These are phyloP conservation scores for Fraxinus pennsylvanica DNA, from an alignment of 257 asterid genomes.

Conservation along the genomic window DNA sequence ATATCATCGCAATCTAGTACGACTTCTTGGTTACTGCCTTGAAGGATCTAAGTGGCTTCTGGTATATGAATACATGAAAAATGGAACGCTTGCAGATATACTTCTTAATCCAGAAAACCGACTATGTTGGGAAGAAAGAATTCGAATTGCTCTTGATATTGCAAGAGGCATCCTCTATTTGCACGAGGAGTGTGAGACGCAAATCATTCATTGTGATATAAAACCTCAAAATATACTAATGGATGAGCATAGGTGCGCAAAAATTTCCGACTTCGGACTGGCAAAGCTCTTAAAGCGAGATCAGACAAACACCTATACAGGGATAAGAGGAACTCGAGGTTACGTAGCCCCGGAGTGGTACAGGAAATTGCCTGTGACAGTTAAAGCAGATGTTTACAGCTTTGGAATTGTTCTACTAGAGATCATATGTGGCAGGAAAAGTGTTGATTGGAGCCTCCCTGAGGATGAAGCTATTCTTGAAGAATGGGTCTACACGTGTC, in stretches of 20 bases:
- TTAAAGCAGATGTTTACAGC: slow-evolving; percentile 58
- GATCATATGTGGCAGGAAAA: slow-evolving; percentile 39
- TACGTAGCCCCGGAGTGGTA: slow-evolving; percentile 65
- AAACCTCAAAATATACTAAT: slow-evolving; percentile 64
- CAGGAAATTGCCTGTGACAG: slow-evolving; percentile 42
- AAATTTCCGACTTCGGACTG: slow-evolving; percentile 60
- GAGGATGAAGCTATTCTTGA: slow-evolving; percentile 51
- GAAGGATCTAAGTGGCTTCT: slow-evolving; percentile 46
- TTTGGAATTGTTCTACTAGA: slow-evolving; percentile 55
- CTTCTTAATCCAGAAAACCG: slow-evolving; percentile 27
- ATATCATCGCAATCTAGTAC: slow-evolving; percentile 53
- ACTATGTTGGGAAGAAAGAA: slow-evolving; percentile 40
- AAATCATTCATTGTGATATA: slow-evolving; percentile 63
- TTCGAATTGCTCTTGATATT: slow-evolving; percentile 36
- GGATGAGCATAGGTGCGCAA: slow-evolving; percentile 44
- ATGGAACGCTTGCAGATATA: slow-evolving; percentile 47
- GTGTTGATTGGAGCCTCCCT: slow-evolving; percentile 33
- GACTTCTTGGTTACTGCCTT: slow-evolving; percentile 51
- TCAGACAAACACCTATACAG: slow-evolving; percentile 47
- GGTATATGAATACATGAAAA: slow-evolving; percentile 55
- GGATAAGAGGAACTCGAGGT: slow-evolving; percentile 51
- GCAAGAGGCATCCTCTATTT: slow-evolving; percentile 56
- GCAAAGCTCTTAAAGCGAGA: slow-evolving; percentile 55
- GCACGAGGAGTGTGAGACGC: slow-evolving; percentile 58
- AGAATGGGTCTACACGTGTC: slow-evolving; percentile 45